Evolutionary conservation across 306 rosid species (phyloP).

Genomic region (Datisca glomerata): DNA sequence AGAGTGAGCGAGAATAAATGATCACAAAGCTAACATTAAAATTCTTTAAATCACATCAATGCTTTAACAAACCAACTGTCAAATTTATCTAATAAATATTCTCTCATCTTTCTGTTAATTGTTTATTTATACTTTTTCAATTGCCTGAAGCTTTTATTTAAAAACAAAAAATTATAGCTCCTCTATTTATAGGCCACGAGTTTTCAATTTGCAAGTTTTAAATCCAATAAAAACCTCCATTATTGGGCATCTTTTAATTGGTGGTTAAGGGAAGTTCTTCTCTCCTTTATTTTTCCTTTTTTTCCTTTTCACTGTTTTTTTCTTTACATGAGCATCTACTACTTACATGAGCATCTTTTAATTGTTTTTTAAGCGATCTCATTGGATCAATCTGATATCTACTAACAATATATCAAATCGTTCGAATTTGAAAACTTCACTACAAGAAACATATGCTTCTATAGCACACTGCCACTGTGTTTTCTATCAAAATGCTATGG

Average conservation of each 20-base stretch:
- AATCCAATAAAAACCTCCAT: neutral
- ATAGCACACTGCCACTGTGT: too few relatives aligned
- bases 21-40: conserved; percentile 70
- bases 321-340: too few relatives aligned
- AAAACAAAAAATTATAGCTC: neutral
- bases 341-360: too few relatives aligned
- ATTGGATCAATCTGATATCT: neutral
- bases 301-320: too few relatives aligned
- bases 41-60: conserved; percentile 46
- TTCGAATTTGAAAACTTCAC: too few relatives aligned
- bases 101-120: conserved; percentile 20
- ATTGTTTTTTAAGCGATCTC: too few relatives aligned
- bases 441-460: too few relatives aligned
- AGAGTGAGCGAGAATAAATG: conserved; percentile 32
- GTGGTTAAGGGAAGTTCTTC: neutral
- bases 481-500: too few relatives aligned
- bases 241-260: neutral
- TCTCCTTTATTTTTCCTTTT: neutral
- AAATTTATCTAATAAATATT: conserved; percentile 28
- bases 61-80: conserved; percentile 50
- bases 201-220: conserved; percentile 20
- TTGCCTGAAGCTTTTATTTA: conserved; percentile 27
- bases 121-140: conserved; percentile 27
- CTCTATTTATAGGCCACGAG: conserved; percentile 25
- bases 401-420: too few relatives aligned